Evolutionary conservation across 306 rosid species (phyloP).

Genomic region (Purshia tridentata): DNA sequence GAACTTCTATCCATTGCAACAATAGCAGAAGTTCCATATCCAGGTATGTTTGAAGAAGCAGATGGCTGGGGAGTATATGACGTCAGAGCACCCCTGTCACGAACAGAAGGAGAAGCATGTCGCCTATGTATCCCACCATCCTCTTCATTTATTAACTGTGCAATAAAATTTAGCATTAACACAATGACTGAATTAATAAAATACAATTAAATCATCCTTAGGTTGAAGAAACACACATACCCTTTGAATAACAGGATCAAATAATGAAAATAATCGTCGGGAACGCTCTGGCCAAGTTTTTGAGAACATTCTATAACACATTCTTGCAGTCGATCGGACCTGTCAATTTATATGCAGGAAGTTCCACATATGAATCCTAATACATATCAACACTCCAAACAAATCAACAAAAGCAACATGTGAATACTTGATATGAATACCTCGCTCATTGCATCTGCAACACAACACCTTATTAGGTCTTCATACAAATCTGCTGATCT

Average conservation of each 20-base stretch:
- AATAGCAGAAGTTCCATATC: slow-evolving; percentile 99
- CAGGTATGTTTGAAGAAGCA: slow-evolving; percentile 68
- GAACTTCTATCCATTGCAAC: slow-evolving; percentile 98
- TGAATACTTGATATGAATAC: slow-evolving; percentile 39
- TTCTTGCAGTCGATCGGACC: slow-evolving; percentile 97
- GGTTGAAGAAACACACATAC: slow-evolving; percentile 40
- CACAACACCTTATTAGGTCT: slow-evolving; percentile 91
- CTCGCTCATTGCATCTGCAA: slow-evolving; percentile 99
- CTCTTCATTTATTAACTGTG: slow-evolving; percentile 96
- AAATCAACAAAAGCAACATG: slow-evolving; percentile 19
- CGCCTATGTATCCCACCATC: slow-evolving; percentile 94
- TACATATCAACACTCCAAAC: slow-evolving; percentile 8
- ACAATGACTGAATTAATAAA: slow-evolving; percentile 19
- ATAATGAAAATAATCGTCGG: slow-evolving; percentile 72
- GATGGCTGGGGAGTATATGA: slow-evolving; percentile 61
- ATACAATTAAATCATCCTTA: slow-evolving; percentile 28
- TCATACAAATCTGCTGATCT: slow-evolving; percentile 84
- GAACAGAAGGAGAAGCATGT: slow-evolving; percentile 87
- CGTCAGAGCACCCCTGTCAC: slow-evolving; percentile 69
- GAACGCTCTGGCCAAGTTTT: slow-evolving; percentile 99
- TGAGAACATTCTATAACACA: slow-evolving; percentile 94
- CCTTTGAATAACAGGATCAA: slow-evolving; percentile 97
- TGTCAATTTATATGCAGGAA: slow-evolving; percentile 33
- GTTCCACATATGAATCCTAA: slow-evolving; percentile 18
- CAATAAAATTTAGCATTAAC: slow-evolving; percentile 21